Conservation (phyloP, 2,329 filamentous ascomycete genomes). For the Aspergillus jensenii region DNA sequence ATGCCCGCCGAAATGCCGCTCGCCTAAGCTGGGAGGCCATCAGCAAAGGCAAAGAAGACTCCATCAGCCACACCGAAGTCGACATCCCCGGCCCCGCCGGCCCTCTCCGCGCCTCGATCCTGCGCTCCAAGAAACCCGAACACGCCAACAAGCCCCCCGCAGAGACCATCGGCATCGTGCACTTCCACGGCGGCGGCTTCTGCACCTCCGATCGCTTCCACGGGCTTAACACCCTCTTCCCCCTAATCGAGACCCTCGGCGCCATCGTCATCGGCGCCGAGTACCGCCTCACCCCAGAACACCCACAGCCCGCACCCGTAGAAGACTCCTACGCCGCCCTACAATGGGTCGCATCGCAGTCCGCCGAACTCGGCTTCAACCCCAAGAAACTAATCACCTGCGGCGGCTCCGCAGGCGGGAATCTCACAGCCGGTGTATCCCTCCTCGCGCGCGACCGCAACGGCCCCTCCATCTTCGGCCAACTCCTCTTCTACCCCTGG, state of each 20-base stretch:
- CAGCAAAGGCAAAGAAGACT: constrained; percentile 2
- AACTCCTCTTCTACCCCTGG: constrained; percentile 19
- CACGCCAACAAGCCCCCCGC: background rate
- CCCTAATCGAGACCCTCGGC: constrained; percentile 46
- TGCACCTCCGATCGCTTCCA: background rate
- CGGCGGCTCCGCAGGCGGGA: constrained; percentile 64
- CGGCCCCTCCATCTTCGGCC: constrained; percentile 17
- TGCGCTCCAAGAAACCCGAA: constrained; percentile 5
- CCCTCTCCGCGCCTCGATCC: constrained; percentile 7
- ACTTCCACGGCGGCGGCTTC: constrained; percentile 28
- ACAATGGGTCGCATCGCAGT: constrained; percentile 59
- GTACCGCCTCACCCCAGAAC: constrained; percentile 66
- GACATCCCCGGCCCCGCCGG: constrained; percentile 11
- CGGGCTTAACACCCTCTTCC: background rate
- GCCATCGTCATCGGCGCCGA: constrained; percentile 64
- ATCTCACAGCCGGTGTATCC: constrained; percentile 33
- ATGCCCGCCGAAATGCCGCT: background rate
- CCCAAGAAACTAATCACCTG: constrained; percentile 57
- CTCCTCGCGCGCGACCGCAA: constrained; percentile 19
- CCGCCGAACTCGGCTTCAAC: constrained; percentile 59
- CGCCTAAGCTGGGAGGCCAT: constrained; percentile 1
- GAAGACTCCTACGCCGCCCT: constrained; percentile 67
- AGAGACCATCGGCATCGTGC: constrained; percentile 55
- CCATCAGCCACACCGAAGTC: constrained; percentile 7
- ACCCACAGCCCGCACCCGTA: constrained; percentile 64